Conservation (phyloP, 345 rosid species). For the Rhizophora apiculata region DNA sequence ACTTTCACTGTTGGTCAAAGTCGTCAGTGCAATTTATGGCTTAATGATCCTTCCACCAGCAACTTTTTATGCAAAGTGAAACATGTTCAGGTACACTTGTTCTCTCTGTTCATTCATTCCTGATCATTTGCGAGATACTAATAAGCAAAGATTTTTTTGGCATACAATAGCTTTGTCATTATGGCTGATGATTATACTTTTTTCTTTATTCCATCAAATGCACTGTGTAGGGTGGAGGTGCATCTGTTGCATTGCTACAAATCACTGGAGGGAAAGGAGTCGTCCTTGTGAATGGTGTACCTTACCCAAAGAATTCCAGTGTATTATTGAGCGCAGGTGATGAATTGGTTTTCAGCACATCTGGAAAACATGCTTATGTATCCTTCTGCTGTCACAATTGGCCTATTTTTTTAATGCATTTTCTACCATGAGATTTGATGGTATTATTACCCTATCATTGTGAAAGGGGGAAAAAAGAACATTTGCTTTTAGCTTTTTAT, state of each 20-base stretch:
- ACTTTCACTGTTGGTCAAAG: constrained; percentile 75
- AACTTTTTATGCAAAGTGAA: constrained; percentile 61
- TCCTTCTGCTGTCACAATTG: constrained; percentile 40
- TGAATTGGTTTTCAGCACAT: constrained; percentile 68
- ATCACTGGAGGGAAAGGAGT: constrained; percentile 72
- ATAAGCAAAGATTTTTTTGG: too few species aligned
- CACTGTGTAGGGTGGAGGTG: constrained; percentile 51
- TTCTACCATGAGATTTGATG: neutral
- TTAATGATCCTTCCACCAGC: constrained; percentile 62
- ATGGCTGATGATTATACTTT: neutral
- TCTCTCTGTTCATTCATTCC: neutral
- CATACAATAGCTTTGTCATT: too few species aligned
- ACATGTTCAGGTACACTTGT: constrained; percentile 63
- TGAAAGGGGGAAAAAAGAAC: neutral
- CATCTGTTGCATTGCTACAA: constrained; percentile 63
- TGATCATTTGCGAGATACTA: too few species aligned
- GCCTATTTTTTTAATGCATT: neutral
- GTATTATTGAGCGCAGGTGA: constrained; percentile 79
- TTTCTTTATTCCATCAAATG: neutral
- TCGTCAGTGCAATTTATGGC: constrained; percentile 62
- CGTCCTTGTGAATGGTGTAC: constrained; percentile 82
- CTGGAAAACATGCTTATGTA: constrained; percentile 91
- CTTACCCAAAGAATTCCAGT: constrained; percentile 40
- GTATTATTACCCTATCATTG: neutral
- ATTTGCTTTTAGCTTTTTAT: neutral